Percentiles rank a stretch among this genome's conserved stretches.
These are phyloP conservation scores for Sporothrix protearum DNA, from an alignment of 2,329 filamentous ascomycete genomes.

Conservation along the genomic window DNA sequence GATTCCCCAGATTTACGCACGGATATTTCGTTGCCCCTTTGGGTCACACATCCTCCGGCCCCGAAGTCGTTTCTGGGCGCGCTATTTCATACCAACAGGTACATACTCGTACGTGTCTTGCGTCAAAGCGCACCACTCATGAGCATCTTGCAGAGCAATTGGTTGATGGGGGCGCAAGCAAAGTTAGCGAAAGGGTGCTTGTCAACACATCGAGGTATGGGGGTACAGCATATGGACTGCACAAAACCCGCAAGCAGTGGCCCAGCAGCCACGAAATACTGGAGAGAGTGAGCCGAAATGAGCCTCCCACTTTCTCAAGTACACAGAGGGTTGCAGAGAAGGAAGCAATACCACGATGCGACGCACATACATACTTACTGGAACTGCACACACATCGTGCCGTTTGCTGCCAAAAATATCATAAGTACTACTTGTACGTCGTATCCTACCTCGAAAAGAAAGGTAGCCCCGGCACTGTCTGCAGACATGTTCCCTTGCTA, in stretches of 20 bases:
- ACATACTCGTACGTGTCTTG: slow-evolving; percentile 9
- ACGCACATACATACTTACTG: neutral
- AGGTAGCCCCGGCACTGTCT: neutral
- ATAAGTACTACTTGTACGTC: no score
- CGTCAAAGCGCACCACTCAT: neutral
- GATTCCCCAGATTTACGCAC: neutral
- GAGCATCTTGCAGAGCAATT: neutral
- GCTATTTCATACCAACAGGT: neutral
- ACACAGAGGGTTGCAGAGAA: neutral
- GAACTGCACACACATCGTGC: neutral
- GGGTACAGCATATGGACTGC: neutral
- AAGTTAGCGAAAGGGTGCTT: neutral
- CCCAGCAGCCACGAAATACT: neutral
- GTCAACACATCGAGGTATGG: neutral
- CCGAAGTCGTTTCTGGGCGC: neutral
- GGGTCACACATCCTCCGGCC: neutral
- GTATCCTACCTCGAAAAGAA: neutral
- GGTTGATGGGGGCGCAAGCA: slow-evolving; percentile 15
- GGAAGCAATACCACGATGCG: neutral
- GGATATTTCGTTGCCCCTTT: neutral
- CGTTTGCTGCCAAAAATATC: slow-evolving; percentile 16
- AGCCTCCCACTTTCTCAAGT: neutral
- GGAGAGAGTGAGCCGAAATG: neutral
- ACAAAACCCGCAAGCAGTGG: neutral
- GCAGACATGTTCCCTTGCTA: neutral